phyloP scores from a whole-genome alignment of 352 stramenopile species.

The Globisporangium acanthophoron region DNA sequence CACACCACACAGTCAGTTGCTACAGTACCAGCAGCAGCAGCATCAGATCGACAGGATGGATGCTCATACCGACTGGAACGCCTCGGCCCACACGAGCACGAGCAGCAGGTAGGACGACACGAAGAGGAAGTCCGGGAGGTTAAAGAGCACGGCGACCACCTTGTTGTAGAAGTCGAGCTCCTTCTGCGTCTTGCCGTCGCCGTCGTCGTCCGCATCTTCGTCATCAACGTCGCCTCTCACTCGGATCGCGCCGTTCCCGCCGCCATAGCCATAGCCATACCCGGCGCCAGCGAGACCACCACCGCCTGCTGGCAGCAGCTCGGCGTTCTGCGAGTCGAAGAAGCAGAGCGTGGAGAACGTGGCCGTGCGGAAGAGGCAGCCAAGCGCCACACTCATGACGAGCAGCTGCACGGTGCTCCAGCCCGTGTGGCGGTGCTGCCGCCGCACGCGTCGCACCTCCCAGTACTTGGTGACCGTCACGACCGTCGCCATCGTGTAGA shows the following conservation, averaged over 20 bases:
- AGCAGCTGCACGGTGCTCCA: constrained; percentile 84
- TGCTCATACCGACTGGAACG: constrained; percentile 75
- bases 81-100: constrained; percentile 88
- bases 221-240: constrained; percentile 9
- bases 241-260: background rate
- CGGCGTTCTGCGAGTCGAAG: constrained; percentile 73
- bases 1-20: background rate
- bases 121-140: constrained; percentile 90
- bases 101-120: constrained; percentile 89
- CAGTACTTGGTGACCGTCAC: constrained; percentile 75
- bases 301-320: constrained; percentile 20
- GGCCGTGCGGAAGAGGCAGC: constrained; percentile 79
- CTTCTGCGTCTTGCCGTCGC: constrained; percentile 26
- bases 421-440: constrained; percentile 52
- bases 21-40: background rate
- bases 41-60: background rate
- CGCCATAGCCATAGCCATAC: constrained; percentile 12
- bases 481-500: constrained; percentile 78
- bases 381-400: constrained; percentile 74
- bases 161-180: constrained; percentile 90
- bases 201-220: constrained; percentile 3
- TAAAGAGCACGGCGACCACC: constrained; percentile 88
- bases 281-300: constrained; percentile 13
- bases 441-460: constrained; percentile 64
- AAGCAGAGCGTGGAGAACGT: constrained; percentile 87